Conservation (phyloP, 2,329 filamentous ascomycete species). For the Pezicula rhizophila region DNA sequence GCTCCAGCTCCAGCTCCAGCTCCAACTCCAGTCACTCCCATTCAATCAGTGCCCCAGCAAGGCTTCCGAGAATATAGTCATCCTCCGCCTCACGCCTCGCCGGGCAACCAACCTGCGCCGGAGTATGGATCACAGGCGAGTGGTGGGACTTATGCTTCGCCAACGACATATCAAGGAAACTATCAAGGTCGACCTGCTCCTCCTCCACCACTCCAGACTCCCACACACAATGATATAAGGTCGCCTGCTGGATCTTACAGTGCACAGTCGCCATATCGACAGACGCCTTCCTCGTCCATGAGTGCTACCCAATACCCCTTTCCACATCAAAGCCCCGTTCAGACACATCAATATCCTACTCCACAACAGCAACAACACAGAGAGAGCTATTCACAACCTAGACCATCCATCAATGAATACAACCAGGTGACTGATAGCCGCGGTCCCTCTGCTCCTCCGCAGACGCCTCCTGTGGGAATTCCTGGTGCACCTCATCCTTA, state of each 20-base stretch:
- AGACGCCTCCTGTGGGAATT: conserved; percentile 28
- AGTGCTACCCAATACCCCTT: conserved; percentile 24
- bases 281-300: conserved; percentile 24
- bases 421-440: conserved; percentile 22
- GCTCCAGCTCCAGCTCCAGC: conserved; percentile 16
- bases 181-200: conserved; percentile 26
- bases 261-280: conserved; percentile 28
- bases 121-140: conserved; percentile 22
- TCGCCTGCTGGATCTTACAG: conserved; percentile 35
- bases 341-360: conserved; percentile 24
- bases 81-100: conserved; percentile 20
- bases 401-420: conserved; percentile 17
- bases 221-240: conserved; percentile 30
- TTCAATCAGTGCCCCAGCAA: conserved; percentile 20
- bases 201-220: conserved; percentile 37
- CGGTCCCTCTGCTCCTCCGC: conserved; percentile 24
- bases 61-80: conserved; percentile 26
- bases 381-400: conserved; percentile 24
- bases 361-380: conserved; percentile 19
- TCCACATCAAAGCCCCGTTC: conserved; percentile 26
- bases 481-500: conserved; percentile 25
- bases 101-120: conserved; percentile 26
- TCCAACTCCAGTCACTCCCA: conserved; percentile 25
- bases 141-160: conserved; percentile 24
- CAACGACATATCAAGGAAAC: conserved; percentile 23